These are phyloP conservation scores for Carex arenaria DNA, from an alignment of 202 grass and related monocot genomes.

Conservation along the genomic window DNA sequence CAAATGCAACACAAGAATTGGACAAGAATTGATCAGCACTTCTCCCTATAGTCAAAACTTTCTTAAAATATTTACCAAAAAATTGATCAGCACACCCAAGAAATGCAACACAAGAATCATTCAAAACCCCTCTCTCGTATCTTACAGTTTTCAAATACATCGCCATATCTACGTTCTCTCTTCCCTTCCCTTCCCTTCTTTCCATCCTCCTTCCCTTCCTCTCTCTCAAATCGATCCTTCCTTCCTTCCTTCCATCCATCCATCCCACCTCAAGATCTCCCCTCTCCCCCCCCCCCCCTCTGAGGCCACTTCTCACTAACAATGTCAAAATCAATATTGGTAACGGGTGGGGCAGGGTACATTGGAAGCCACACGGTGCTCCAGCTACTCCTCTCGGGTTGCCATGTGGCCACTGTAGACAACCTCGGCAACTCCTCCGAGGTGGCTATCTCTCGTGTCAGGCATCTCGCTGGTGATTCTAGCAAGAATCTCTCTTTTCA, in stretches of 20 bases:
- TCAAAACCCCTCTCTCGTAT: neutral
- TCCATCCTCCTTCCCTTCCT: neutral
- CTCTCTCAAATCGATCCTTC: neutral
- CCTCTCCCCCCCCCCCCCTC: neutral
- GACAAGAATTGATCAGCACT: too few relatives aligned
- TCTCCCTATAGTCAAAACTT: too few relatives aligned
- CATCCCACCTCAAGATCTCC: neutral
- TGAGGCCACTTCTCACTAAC: neutral
- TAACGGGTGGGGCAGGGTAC: conserved; percentile 79
- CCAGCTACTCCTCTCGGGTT: conserved; percentile 56
- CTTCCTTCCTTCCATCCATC: neutral
- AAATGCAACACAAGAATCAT: neutral
- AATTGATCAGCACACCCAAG: neutral
- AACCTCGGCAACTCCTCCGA: conserved; percentile 74
- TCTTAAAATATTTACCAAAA: too few relatives aligned
- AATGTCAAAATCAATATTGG: conserved; percentile 50
- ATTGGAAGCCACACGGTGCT: conserved; percentile 92
- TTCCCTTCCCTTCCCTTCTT: neutral
- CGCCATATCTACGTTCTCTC: neutral
- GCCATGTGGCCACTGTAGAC: conserved; percentile 64
- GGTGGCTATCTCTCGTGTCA: conserved; percentile 48
- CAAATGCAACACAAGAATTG: too few relatives aligned
- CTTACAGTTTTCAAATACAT: conserved; percentile 5
- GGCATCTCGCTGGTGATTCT: conserved; percentile 46
- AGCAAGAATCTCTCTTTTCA: conserved; percentile 52